These are phyloP conservation scores for Penicillium carneum DNA, from an alignment of 2,329 filamentous ascomycete genomes.

Conservation along the genomic window DNA sequence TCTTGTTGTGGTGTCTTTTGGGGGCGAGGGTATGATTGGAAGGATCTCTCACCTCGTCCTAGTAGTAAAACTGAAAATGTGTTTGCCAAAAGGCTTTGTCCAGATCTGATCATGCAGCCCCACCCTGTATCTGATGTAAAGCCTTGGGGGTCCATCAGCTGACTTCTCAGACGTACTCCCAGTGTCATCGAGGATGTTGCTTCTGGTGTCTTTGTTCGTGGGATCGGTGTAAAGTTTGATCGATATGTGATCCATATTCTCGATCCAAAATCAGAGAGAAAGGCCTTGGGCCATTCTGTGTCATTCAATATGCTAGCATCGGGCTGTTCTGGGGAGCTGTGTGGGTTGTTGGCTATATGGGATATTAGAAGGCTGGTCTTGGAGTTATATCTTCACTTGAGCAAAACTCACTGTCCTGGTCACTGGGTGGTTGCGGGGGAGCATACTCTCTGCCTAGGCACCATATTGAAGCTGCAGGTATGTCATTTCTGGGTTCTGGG, in stretches of 20 bases:
- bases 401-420: constrained; percentile 4
- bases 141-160: constrained; percentile 77
- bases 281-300: constrained; percentile 75
- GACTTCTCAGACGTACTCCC: constrained; percentile 80
- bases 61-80: constrained; percentile 74
- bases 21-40: too few species aligned
- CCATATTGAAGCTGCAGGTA: constrained; percentile 77
- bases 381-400: not conserved
- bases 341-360: constrained; percentile 1
- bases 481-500: constrained; percentile 81
- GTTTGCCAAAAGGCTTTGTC: constrained; percentile 91
- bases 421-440: constrained; percentile 17
- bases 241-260: constrained; percentile 96
- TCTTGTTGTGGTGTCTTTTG: not conserved
- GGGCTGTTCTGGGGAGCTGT: not conserved
- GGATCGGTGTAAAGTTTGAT: constrained; percentile 82
- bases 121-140: constrained; percentile 95
- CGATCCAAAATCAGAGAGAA: constrained; percentile 91
- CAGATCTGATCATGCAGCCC: constrained; percentile 98
- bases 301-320: constrained; percentile 16
- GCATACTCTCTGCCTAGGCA: constrained; percentile 73
- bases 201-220: constrained; percentile 76
- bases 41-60: constrained; percentile 70
- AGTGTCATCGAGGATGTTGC: constrained; percentile 77
- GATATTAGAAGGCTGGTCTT: not conserved